phyloP scores from a whole-genome alignment of 306 rosid species.

The Elaeagnus macrophylla region DNA sequence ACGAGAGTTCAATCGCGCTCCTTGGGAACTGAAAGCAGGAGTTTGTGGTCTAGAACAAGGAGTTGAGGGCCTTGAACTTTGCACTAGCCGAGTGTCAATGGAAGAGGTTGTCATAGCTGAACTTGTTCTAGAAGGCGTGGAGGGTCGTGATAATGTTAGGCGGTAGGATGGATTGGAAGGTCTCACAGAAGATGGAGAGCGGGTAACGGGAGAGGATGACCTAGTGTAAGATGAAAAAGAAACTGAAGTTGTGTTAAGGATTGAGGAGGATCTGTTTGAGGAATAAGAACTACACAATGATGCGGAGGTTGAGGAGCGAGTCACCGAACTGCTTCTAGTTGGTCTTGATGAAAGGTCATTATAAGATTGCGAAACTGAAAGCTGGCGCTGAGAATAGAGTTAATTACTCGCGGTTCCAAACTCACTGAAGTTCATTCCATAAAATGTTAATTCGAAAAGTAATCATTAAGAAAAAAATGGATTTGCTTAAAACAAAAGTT shows the following conservation, averaged over 20 bases:
- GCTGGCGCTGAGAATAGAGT: slow-evolving; percentile 47
- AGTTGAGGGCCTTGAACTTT: slow-evolving; percentile 79
- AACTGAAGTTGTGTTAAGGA: slow-evolving; percentile 93
- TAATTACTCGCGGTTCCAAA: slow-evolving; percentile 1
- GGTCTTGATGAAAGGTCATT: slow-evolving; percentile 61
- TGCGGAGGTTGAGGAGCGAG: slow-evolving; percentile 65
- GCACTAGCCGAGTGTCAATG: slow-evolving; percentile 51
- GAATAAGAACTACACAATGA: slow-evolving; percentile 56
- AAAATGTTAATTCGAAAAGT: background rate
- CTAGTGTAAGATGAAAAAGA: slow-evolving; percentile 88
- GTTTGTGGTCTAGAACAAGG: slow-evolving; percentile 90
- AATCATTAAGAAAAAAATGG: background rate
- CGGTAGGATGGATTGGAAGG: slow-evolving; percentile 89
- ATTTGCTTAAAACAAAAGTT: background rate
- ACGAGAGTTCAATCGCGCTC: slow-evolving; percentile 58
- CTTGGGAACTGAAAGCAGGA: slow-evolving; percentile 70
- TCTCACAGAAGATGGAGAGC: slow-evolving; percentile 49
- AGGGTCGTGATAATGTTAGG: slow-evolving; percentile 44
- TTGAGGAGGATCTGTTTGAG: slow-evolving; percentile 61
- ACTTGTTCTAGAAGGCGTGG: slow-evolving; percentile 81
- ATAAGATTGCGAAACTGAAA: slow-evolving; percentile 82
- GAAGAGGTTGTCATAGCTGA: slow-evolving; percentile 42
- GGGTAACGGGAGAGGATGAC: slow-evolving; percentile 75
- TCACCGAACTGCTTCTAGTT: slow-evolving; percentile 88
- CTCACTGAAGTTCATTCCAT: background rate